Evolutionary conservation across 1,139 yeast species (phyloP), one percentile per base, ranked within the genome.

Genomic region (Hemisphaericaspora xylanilytica): DNA sequence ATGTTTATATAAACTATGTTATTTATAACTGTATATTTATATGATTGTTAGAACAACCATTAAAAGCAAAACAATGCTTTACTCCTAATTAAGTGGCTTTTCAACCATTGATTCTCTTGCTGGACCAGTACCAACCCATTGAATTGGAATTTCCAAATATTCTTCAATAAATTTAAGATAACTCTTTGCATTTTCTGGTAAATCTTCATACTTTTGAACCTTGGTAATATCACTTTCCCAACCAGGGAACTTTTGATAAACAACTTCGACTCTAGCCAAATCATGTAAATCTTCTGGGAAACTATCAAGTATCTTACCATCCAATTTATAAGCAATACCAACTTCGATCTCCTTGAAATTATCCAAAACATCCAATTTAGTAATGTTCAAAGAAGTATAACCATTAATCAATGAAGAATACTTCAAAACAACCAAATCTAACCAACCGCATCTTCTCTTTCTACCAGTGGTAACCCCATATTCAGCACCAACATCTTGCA

Each of bases 371-470:
- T 92, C 98, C 57, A 92, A 78, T 66, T 92, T 94, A 54, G 98
- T 92, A 61, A 94, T 83, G 74, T 92, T 92, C 61, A 92, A 77
- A 41, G 86, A 78, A 29, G 98, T 92, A 75, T 90, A 92, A 40
- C 98, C 98, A 59, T 92, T 92, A 65, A 92, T 88, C 59, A 81
- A 65, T 44, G 87, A 80, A 33, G 97, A 89, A 69, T 92, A 92
- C 64, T 85, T 86, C 65, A 92, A 73, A 29, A 94, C 96, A 25
- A 92, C 98, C 55, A 94, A 75, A 66, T 92, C 99, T 58, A 92
- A 80, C 99, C 99, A 92, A 40, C 99, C 99, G 65, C 98, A 94
- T 70, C 99, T 84, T 74, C 99, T 86, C 78, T 90, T 90, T 73
- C 99, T 85, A 50, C 99, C 98, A 32, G 99, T 92, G 51, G 99